Conservation (phyloP, 2,329 filamentous ascomycete genomes). For the Fusarium longipes region DNA sequence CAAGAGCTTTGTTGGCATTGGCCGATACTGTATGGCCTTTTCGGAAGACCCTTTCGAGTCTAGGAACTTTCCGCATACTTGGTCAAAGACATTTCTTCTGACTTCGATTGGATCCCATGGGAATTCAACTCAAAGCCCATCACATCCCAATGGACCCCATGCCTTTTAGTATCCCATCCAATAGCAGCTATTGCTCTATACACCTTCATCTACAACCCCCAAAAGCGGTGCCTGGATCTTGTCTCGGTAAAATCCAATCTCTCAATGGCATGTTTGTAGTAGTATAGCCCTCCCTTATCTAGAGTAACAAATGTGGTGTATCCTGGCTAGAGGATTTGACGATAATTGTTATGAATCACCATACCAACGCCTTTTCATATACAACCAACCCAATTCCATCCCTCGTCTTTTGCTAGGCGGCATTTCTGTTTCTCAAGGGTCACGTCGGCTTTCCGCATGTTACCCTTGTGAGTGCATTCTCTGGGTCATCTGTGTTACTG, state of each 20-base stretch:
- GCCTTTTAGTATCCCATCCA: conserved; percentile 26
- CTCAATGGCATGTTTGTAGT: conserved; percentile 30
- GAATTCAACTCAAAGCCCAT: conserved; percentile 8
- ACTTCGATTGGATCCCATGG: conserved; percentile 29
- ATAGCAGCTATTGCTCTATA: conserved; percentile 12
- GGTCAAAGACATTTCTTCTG: conserved; percentile 20
- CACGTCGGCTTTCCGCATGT: conserved; percentile 27
- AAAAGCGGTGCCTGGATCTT: conserved; percentile 21
- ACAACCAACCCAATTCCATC: conserved; percentile 17
- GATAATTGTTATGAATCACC: conserved; percentile 39
- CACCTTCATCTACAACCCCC: conserved; percentile 5
- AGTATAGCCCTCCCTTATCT: conserved; percentile 31
- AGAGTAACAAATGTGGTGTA: conserved; percentile 17
- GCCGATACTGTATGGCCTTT: background rate
- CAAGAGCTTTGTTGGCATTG: conserved; percentile 7
- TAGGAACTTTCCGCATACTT: conserved; percentile 30
- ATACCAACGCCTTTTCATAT: conserved; percentile 18
- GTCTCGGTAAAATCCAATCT: conserved; percentile 18
- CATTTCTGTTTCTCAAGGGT: conserved; percentile 31
- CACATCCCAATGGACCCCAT: conserved; percentile 7
- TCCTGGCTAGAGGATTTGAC: background rate
- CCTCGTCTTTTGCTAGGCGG: conserved; percentile 10
- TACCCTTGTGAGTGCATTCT: conserved; percentile 27
- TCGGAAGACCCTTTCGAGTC: conserved; percentile 13
- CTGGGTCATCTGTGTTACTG: conserved; percentile 24